Evolutionary conservation across 2,329 filamentous ascomycete species (phyloP).

Genomic region (Seiridium unicorne): DNA sequence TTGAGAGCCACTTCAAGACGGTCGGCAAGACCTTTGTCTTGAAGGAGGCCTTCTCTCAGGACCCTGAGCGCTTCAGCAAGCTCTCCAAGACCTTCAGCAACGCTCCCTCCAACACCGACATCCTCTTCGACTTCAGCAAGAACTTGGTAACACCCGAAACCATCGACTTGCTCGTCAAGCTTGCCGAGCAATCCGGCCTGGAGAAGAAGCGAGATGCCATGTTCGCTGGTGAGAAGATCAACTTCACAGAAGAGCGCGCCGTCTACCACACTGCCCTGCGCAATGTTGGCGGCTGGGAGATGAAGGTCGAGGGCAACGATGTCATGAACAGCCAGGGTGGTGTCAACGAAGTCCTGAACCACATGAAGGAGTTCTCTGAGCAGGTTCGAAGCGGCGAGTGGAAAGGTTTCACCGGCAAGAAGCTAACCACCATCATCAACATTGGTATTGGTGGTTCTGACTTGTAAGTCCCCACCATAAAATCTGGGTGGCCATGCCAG

Average conservation of each 20-base stretch:
- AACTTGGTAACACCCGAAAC: slow-evolving; percentile 97
- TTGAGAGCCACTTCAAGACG: slow-evolving; percentile 85
- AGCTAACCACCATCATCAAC: slow-evolving; percentile 94
- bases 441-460: slow-evolving; percentile 98
- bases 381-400: slow-evolving; percentile 91
- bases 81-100: slow-evolving; percentile 85
- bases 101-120: slow-evolving; percentile 75
- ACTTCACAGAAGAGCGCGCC: slow-evolving; percentile 95
- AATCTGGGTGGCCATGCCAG: too few relatives aligned
- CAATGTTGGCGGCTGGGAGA: slow-evolving; percentile 79
- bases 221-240: slow-evolving; percentile 98
- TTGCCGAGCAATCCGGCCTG: slow-evolving; percentile 86
- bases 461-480: slow-evolving; percentile 62
- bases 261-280: slow-evolving; percentile 94
- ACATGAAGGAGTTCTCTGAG: slow-evolving; percentile 98
- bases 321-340: slow-evolving; percentile 88
- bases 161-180: slow-evolving; percentile 78
- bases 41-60: slow-evolving; percentile 88
- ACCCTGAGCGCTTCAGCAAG: slow-evolving; percentile 85
- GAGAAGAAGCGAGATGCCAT: slow-evolving; percentile 95
- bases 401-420: slow-evolving; percentile 97
- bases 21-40: slow-evolving; percentile 88
- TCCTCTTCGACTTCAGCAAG: slow-evolving; percentile 98
- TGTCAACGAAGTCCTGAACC: slow-evolving; percentile 85
- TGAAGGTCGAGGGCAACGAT: slow-evolving; percentile 85